phyloP scores from a whole-genome alignment of 805 yeast genomes.

The Sungouiella thailandica region DNA sequence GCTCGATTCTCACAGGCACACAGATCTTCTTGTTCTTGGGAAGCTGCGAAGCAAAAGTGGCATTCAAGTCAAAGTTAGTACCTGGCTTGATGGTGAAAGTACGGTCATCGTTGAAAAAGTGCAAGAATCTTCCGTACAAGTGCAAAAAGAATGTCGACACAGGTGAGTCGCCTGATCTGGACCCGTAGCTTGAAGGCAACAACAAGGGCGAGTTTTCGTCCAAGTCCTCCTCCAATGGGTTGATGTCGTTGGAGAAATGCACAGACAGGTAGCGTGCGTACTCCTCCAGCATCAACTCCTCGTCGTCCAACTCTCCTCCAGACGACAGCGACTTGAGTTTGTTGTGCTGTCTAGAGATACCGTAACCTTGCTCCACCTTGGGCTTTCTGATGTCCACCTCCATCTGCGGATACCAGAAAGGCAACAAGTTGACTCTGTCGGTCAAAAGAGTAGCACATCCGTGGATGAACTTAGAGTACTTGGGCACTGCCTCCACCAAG shows the following conservation, averaged over 20 bases:
- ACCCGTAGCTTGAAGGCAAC: constrained; percentile 31
- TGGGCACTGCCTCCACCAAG: constrained; percentile 96
- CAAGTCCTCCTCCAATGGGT: constrained; percentile 48
- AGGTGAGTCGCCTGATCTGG: constrained; percentile 25
- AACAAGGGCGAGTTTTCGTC: constrained; percentile 41
- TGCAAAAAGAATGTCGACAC: constrained; percentile 27
- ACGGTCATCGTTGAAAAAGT: constrained; percentile 41
- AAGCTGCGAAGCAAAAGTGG: constrained; percentile 49
- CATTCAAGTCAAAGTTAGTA: constrained; percentile 40
- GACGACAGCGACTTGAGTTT: constrained; percentile 30
- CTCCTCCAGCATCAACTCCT: constrained; percentile 50
- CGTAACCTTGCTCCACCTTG: constrained; percentile 50
- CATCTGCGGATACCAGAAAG: constrained; percentile 99
- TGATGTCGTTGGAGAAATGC: constrained; percentile 40
- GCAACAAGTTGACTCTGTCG: constrained; percentile 76
- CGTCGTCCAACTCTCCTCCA: constrained; percentile 65
- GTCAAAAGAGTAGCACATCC: constrained; percentile 93
- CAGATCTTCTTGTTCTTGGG: constrained; percentile 88
- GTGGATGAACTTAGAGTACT: constrained; percentile 94
- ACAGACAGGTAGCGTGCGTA: constrained; percentile 30
- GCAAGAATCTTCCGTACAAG: constrained; percentile 32
- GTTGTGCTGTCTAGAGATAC: constrained; percentile 51
- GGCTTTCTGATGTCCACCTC: constrained; percentile 92
- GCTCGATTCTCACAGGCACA: constrained; percentile 95
- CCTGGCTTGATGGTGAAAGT: constrained; percentile 42